A percentile compares a stretch with the other conserved stretches of the same genome.
These are phyloP conservation scores for Hydrangea macrophylla DNA, from an alignment of 148 eudicot species.

Conservation along the genomic window DNA sequence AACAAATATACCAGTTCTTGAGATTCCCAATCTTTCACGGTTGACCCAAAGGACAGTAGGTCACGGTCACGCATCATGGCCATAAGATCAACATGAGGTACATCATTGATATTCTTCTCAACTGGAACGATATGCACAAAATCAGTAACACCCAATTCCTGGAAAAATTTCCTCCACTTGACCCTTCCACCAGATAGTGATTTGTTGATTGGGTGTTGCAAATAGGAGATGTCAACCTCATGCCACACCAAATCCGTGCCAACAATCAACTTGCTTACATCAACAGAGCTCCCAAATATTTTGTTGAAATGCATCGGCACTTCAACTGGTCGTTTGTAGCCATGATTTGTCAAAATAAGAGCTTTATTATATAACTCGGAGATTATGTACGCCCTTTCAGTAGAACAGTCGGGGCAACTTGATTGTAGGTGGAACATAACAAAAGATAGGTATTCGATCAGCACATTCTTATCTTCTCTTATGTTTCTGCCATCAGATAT, in stretches of 20 bases:
- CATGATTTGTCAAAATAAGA: conserved; percentile 71
- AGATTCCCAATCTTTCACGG: conserved; percentile 86
- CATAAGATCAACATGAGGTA: conserved; percentile 32
- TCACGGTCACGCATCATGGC: conserved; percentile 32
- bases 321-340: conserved; percentile 57
- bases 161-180: conserved; percentile 79
- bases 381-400: conserved; percentile 58
- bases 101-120: conserved; percentile 51
- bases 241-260: conserved; percentile 69
- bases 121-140: conserved; percentile 61
- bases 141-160: conserved; percentile 74
- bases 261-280: conserved; percentile 45
- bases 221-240: conserved; percentile 60
- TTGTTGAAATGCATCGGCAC: conserved; percentile 65
- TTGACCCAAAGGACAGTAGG: conserved; percentile 32
- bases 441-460: conserved; percentile 71
- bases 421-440: conserved; percentile 80
- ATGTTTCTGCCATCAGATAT: conserved; percentile 38
- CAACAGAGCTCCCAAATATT: conserved; percentile 63
- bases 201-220: conserved; percentile 57
- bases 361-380: conserved; percentile 60
- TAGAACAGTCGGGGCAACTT: conserved; percentile 57
- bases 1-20: conserved; percentile 55
- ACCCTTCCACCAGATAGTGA: conserved; percentile 41
- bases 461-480: conserved; percentile 31